These are phyloP conservation scores for Circinella umbellata DNA, from an alignment of 371 early-diverging fungal genomes.

Conservation along the genomic window DNA sequence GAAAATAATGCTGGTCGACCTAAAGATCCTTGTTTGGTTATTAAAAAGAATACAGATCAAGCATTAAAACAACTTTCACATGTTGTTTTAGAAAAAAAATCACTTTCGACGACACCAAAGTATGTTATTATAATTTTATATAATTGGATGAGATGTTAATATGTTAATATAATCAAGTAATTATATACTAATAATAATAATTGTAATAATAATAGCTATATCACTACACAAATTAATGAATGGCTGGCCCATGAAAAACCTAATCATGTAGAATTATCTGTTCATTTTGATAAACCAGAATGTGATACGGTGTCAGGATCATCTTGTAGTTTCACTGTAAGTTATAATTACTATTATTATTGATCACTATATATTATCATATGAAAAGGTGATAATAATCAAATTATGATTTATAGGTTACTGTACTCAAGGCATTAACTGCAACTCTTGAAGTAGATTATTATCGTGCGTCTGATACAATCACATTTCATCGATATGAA, in stretches of 20 bases:
- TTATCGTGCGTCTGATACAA: slow-evolving; percentile 28
- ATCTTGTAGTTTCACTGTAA: slow-evolving; percentile 40
- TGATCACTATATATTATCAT: not conserved
- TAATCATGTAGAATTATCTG: slow-evolving; percentile 15
- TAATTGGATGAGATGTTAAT: too few species aligned
- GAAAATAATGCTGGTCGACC: slow-evolving; percentile 23
- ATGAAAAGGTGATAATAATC: not conserved
- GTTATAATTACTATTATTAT: not conserved
- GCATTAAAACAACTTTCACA: slow-evolving; percentile 31
- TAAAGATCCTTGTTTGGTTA: slow-evolving; percentile 31
- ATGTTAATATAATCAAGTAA: too few species aligned
- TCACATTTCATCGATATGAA: slow-evolving; percentile 43
- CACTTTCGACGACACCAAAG: slow-evolving; percentile 11
- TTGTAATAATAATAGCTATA: slow-evolving; percentile 29
- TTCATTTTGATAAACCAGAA: slow-evolving; percentile 28
- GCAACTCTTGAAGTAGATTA: slow-evolving; percentile 41
- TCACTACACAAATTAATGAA: slow-evolving; percentile 31
- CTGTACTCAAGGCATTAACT: slow-evolving; percentile 32
- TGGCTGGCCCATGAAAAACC: slow-evolving; percentile 41
- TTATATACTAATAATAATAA: not conserved
- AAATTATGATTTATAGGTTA: slow-evolving; percentile 20
- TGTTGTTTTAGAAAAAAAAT: slow-evolving; percentile 11
- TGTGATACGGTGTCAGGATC: slow-evolving; percentile 34
- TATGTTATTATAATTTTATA: not conserved
- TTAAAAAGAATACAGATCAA: slow-evolving; percentile 36